Evolutionary conservation across 2,329 filamentous ascomycete genomes (phyloP).

Genomic region (Aspergillus candidus): DNA sequence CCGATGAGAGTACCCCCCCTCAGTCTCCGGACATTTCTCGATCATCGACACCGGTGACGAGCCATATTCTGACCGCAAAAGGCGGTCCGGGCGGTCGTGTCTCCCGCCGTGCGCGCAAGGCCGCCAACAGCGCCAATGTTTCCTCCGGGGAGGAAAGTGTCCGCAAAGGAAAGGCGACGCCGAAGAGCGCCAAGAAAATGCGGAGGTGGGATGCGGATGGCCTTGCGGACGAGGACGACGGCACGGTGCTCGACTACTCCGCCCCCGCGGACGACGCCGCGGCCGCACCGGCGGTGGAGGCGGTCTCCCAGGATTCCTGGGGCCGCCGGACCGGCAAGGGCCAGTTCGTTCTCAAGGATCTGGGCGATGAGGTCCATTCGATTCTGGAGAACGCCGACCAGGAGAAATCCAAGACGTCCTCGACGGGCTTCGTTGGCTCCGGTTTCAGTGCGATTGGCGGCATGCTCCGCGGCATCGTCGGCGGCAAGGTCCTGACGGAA

Average conservation of each 20-base stretch:
- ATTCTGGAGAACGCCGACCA: constrained; percentile 78
- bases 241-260: constrained; percentile 87
- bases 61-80: constrained; percentile 67
- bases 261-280: constrained; percentile 51
- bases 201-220: constrained; percentile 91
- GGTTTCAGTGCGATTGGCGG: constrained; percentile 77
- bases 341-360: constrained; percentile 86
- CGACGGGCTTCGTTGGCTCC: constrained; percentile 66
- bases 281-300: constrained; percentile 58
- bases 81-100: constrained; percentile 67
- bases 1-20: constrained; percentile 63
- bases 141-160: constrained; percentile 80
- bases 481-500: constrained; percentile 85
- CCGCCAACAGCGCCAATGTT: constrained; percentile 44
- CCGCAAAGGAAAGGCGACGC: constrained; percentile 49
- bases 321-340: constrained; percentile 79
- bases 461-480: constrained; percentile 89
- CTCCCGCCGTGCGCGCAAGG: constrained; percentile 74
- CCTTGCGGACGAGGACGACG: constrained; percentile 73
- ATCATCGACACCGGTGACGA: constrained; percentile 63
- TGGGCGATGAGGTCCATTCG: constrained; percentile 87
- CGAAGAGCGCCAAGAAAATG: constrained; percentile 66
- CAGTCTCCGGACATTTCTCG: constrained; percentile 70
- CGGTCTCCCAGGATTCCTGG: constrained; percentile 74
- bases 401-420: constrained; percentile 47